These are phyloP conservation scores for Naematelia aurantialba DNA, from an alignment of 768 basidiomycete species.

Conservation along the genomic window DNA sequence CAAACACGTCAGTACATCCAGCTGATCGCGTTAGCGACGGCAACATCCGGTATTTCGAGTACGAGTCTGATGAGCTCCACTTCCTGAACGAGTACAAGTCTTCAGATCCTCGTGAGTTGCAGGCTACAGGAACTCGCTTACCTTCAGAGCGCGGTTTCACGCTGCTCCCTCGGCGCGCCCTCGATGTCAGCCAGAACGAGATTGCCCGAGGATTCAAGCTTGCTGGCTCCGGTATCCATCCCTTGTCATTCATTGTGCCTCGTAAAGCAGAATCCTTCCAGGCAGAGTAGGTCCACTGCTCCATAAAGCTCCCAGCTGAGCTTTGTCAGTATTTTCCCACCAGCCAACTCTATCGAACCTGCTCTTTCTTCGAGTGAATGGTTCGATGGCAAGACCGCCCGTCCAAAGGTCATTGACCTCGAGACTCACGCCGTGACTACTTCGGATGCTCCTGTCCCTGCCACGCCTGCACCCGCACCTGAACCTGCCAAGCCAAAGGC, in stretches of 20 bases:
- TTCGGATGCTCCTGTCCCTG: slow-evolving; percentile 41
- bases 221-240: slow-evolving; percentile 68
- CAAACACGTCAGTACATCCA: not conserved
- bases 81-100: slow-evolving; percentile 74
- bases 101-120: slow-evolving; percentile 63
- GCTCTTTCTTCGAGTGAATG: slow-evolving; percentile 78
- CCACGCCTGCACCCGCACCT: slow-evolving; percentile 6
- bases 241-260: slow-evolving; percentile 92
- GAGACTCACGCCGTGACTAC: slow-evolving; percentile 58
- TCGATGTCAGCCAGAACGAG: slow-evolving; percentile 86
- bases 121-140: not conserved
- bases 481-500: slow-evolving; percentile 13
- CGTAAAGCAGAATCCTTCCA: slow-evolving; percentile 94
- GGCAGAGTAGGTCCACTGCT: slow-evolving; percentile 57
- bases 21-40: slow-evolving; percentile 65
- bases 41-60: slow-evolving; percentile 86
- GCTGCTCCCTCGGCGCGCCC: slow-evolving; percentile 86
- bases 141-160: slow-evolving; percentile 77
- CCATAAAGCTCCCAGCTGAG: slow-evolving; percentile 10
- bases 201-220: slow-evolving; percentile 94
- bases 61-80: slow-evolving; percentile 76
- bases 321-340: slow-evolving; percentile 68
- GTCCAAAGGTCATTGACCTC: slow-evolving; percentile 75
- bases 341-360: slow-evolving; percentile 76
- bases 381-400: slow-evolving; percentile 72